phyloP scores from a whole-genome alignment of 768 basidiomycete genomes.

The Macrolepiota dolichaula region DNA sequence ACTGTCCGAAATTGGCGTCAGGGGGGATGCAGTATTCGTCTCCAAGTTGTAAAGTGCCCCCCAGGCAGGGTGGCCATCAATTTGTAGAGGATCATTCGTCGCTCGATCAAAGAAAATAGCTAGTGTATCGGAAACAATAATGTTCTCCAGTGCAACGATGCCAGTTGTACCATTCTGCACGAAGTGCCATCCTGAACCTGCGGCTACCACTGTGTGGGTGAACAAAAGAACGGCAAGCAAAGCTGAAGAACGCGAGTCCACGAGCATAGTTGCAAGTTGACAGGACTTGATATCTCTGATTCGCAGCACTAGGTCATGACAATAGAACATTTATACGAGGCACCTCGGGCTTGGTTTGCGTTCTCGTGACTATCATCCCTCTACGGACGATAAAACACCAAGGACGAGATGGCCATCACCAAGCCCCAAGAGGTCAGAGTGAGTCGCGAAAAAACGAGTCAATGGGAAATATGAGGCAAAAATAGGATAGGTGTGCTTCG shows the following conservation, averaged over 20 bases:
- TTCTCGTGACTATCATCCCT: not conserved
- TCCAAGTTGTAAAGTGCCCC: conserved; percentile 39
- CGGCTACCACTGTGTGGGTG: not conserved
- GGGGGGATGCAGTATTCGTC: conserved; percentile 32
- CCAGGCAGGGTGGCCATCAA: conserved; percentile 44
- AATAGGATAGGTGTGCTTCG: not conserved
- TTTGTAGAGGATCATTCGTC: conserved; percentile 34
- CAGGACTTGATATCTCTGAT: not conserved
- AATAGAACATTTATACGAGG: not conserved
- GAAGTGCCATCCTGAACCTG: conserved; percentile 22
- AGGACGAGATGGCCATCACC: not conserved
- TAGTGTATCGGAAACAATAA: conserved; percentile 26
- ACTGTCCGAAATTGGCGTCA: conserved; percentile 34
- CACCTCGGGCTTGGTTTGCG: not conserved
- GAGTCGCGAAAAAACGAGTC: too few relatives aligned
- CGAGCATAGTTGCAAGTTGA: not conserved
- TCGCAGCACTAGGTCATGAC: not conserved
- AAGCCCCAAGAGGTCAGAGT: not conserved
- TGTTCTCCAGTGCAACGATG: conserved; percentile 24
- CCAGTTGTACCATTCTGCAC: conserved; percentile 27
- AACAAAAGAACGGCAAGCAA: not conserved
- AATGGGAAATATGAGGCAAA: not conserved
- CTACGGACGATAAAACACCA: not conserved
- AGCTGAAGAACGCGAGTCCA: not conserved
- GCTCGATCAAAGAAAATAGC: conserved; percentile 27